These are phyloP conservation scores for Oryza officinalis DNA, from an alignment of 176 grass and related monocot species.

Conservation along the genomic window DNA sequence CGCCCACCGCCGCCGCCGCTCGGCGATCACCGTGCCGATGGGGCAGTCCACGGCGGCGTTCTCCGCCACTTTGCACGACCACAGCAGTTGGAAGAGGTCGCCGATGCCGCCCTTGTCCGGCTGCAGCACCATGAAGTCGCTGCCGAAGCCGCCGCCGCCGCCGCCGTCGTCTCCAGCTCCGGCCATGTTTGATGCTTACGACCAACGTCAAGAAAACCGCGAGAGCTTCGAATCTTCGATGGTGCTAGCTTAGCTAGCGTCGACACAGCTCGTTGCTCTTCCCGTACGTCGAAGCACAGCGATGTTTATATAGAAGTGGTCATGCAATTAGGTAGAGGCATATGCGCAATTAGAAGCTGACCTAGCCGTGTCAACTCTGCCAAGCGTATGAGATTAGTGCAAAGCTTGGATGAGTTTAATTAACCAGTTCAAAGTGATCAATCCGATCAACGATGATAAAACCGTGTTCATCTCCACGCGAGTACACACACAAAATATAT, in stretches of 20 bases:
- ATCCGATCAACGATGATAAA: background rate
- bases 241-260: background rate
- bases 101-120: slow-evolving; percentile 49
- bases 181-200: background rate
- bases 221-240: background rate
- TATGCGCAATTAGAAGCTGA: background rate
- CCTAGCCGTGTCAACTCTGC: background rate
- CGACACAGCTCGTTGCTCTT: background rate
- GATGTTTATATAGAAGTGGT: background rate
- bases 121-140: slow-evolving; percentile 66
- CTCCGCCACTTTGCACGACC: slow-evolving; percentile 41
- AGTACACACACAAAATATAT: background rate
- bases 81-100: slow-evolving; percentile 53
- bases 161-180: background rate
- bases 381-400: background rate
- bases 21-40: slow-evolving; percentile 42
- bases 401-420: background rate
- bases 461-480: background rate
- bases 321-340: background rate
- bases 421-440: background rate
- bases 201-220: background rate
- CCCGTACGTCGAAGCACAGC: slow-evolving; percentile 3
- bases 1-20: slow-evolving; percentile 51
- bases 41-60: slow-evolving; percentile 63
- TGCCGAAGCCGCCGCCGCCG: background rate